A percentile compares a stretch with the other conserved stretches of the same genome.
Conservation (phyloP, 129 eudicot species). For the Calendula officinalis region DNA sequence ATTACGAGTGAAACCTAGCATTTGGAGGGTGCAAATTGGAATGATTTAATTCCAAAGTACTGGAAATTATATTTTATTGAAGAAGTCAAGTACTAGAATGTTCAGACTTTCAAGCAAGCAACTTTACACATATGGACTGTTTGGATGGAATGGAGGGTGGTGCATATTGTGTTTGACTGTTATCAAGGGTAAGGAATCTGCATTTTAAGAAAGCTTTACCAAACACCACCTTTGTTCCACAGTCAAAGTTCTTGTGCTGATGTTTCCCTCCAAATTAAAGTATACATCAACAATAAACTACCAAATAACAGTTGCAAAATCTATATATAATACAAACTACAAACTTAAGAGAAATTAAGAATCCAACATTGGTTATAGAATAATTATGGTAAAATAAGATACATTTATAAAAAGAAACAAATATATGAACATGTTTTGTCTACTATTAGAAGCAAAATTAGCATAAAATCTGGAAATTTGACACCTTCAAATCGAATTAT, state of each 20-base stretch:
- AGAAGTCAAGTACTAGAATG: slow-evolving; percentile 14
- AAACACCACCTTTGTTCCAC: not conserved
- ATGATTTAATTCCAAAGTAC: slow-evolving; percentile 1
- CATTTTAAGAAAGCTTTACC: too few species aligned
- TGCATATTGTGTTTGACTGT: too few species aligned
- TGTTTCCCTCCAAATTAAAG: slow-evolving; percentile 29
- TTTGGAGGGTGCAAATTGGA: slow-evolving; percentile 6
- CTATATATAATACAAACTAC: not conserved
- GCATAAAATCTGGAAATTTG: slow-evolving; percentile 26
- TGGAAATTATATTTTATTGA: not conserved
- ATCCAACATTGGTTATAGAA: not conserved
- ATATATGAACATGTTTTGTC: slow-evolving; percentile 23
- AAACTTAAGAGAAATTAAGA: not conserved
- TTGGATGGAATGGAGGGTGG: too few species aligned
- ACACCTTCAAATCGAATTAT: slow-evolving; percentile 14
- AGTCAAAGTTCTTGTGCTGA: slow-evolving; percentile 25
- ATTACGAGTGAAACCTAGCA: not conserved
- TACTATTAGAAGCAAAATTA: slow-evolving; percentile 30
- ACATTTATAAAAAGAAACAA: not conserved
- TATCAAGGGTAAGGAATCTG: too few species aligned
- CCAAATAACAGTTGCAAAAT: slow-evolving; percentile 9
- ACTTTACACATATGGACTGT: slow-evolving; percentile 17
- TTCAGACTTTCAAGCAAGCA: slow-evolving; percentile 3
- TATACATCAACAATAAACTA: slow-evolving; percentile 20
- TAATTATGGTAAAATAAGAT: not conserved